Percentiles rank a stretch among this genome's conserved stretches.
Evolutionary conservation across 1,139 yeast species (phyloP).

Genomic region (Kodamaea fungicola): DNA sequence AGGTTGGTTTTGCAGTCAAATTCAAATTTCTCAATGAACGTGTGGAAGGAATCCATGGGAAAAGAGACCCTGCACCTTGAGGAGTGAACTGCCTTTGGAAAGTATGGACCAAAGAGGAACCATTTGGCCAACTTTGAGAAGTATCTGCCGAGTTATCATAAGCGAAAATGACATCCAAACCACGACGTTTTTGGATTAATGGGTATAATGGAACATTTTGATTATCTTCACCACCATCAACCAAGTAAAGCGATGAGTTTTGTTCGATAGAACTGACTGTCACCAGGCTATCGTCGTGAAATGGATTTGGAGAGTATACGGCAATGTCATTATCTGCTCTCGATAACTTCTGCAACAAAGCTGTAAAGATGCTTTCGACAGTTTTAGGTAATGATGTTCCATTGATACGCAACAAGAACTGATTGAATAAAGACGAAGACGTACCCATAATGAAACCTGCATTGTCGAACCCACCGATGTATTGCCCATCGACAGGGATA

Average conservation of each 20-base stretch:
- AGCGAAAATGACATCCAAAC: conserved; percentile 28
- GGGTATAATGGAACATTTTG: conserved; percentile 30
- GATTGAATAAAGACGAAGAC: conserved; percentile 41
- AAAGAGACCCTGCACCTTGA: conserved; percentile 24
- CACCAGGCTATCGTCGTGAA: conserved; percentile 14
- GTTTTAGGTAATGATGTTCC: conserved; percentile 18
- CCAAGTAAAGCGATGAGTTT: conserved; percentile 21
- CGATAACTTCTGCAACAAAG: conserved; percentile 14
- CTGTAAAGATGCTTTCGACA: conserved; percentile 14
- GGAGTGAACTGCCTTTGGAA: conserved; percentile 27
- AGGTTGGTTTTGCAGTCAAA: conserved; percentile 41
- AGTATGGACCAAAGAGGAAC: conserved; percentile 30
- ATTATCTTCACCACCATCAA: conserved; percentile 33
- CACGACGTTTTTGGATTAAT: conserved; percentile 22
- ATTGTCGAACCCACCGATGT: conserved; percentile 38
- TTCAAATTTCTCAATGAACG: conserved; percentile 30
- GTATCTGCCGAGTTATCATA: conserved; percentile 31
- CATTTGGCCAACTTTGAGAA: conserved; percentile 31
- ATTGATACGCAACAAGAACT: conserved; percentile 20
- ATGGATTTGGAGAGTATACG: conserved; percentile 23
- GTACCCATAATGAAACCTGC: conserved; percentile 48
- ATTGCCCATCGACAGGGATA: conserved; percentile 28
- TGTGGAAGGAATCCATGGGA: conserved; percentile 38
- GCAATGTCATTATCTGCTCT: conserved; percentile 20
- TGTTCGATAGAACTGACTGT: conserved; percentile 12